A percentile compares a stretch with the other conserved stretches of the same genome.
phyloP scores from a whole-genome alignment of 2,329 filamentous ascomycete genomes.

The Aspergillus neoniger region DNA sequence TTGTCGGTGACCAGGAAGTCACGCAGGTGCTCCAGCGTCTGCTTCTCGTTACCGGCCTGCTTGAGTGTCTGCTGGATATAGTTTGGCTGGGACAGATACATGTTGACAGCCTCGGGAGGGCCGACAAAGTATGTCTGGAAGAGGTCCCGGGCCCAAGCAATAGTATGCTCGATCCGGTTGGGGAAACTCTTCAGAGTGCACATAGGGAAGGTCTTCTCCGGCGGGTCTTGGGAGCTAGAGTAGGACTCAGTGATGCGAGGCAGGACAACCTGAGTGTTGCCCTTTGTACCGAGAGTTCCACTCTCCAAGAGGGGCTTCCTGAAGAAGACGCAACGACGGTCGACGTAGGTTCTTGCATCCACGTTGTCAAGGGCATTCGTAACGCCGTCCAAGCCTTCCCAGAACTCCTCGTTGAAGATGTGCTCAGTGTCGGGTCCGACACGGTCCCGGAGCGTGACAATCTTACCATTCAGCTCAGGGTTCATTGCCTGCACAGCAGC shows the following conservation, averaged over 20 bases:
- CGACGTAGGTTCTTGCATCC: constrained; percentile 93
- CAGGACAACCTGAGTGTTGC: constrained; percentile 94
- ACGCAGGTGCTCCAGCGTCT: constrained; percentile 84
- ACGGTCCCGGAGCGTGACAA: constrained; percentile 81
- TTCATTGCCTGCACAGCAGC: constrained; percentile 94
- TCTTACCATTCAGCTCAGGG: constrained; percentile 83
- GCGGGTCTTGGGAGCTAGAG: constrained; percentile 93
- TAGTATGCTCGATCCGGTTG: constrained; percentile 97
- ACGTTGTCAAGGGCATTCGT: constrained; percentile 98
- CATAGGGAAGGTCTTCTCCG: constrained; percentile 99
- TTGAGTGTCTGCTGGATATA: constrained; percentile 86
- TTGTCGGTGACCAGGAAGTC: constrained; percentile 91
- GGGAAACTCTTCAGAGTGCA: constrained; percentile 96
- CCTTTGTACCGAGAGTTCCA: constrained; percentile 97
- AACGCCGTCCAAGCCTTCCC: constrained; percentile 81
- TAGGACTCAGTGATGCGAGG: constrained; percentile 94
- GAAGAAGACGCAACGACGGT: constrained; percentile 97
- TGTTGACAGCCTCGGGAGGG: constrained; percentile 88
- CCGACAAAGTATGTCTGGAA: constrained; percentile 95
- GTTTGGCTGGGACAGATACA: constrained; percentile 88
- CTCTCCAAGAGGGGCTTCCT: constrained; percentile 94
- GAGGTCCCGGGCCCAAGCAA: constrained; percentile 94
- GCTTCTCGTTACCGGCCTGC: constrained; percentile 92
- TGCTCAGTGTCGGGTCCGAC: constrained; percentile 91
- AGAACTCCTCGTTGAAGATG: constrained; percentile 92